phyloP scores from a whole-genome alignment of 2,329 filamentous ascomycete genomes.

The Pezicula neosporulosa region DNA sequence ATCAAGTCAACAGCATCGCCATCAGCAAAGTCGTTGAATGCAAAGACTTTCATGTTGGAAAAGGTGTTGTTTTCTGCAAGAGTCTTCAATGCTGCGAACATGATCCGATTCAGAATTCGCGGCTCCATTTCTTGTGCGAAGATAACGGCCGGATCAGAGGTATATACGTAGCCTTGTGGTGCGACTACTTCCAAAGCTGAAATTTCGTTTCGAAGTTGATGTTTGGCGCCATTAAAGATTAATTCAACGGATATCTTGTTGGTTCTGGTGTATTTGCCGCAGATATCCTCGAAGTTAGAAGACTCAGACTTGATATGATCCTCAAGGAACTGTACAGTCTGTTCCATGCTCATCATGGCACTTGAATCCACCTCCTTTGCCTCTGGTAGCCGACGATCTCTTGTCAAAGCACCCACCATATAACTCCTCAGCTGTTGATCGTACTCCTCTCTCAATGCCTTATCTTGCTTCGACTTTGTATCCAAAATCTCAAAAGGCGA shows the following conservation, averaged over 20 bases:
- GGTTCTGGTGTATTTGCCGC: conserved; percentile 9
- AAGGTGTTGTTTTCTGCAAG: conserved; percentile 14
- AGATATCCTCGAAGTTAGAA: conserved; percentile 1
- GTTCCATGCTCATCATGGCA: not conserved
- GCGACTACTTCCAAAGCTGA: conserved; percentile 20
- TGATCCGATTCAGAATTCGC: conserved; percentile 16
- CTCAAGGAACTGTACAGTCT: conserved; percentile 11
- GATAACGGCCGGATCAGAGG: conserved; percentile 22
- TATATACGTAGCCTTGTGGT: conserved; percentile 23
- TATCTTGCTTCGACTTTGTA: conserved; percentile 14
- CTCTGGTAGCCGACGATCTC: conserved; percentile 7
- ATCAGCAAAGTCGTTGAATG: conserved; percentile 23
- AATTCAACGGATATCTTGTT: conserved; percentile 18
- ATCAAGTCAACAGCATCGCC: conserved; percentile 5
- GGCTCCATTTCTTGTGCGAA: conserved; percentile 20
- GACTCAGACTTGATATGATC: not conserved
- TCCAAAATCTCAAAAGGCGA: conserved; percentile 9
- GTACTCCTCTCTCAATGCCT: conserved; percentile 10
- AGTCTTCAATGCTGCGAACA: conserved; percentile 16
- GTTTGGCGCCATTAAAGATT: conserved; percentile 18
- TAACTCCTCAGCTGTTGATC: conserved; percentile 15
- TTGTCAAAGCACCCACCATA: conserved; percentile 19
- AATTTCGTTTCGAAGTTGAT: conserved; percentile 21
- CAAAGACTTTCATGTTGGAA: conserved; percentile 18
- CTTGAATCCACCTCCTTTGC: conserved; percentile 1